phyloP scores from a whole-genome alignment of 2,329 filamentous ascomycete genomes.

The Ophiostoma quercus region DNA sequence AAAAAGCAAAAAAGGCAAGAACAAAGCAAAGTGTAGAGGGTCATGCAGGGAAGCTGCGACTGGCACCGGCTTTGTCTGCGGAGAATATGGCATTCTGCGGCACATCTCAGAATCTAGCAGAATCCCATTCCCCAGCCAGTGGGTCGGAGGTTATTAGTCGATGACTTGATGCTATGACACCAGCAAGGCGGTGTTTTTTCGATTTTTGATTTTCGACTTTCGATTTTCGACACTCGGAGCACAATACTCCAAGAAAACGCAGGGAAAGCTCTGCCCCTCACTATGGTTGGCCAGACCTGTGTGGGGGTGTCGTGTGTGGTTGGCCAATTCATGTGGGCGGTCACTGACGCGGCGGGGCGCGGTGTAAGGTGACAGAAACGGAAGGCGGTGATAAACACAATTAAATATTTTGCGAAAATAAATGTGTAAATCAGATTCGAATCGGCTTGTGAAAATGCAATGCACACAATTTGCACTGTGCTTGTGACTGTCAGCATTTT shows the following conservation, averaged over 20 bases:
- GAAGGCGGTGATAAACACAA: conserved; percentile 14
- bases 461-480: neutral
- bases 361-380: neutral
- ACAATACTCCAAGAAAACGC: neutral
- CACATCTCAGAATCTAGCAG: neutral
- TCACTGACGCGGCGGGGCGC: neutral
- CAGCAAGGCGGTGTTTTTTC: neutral
- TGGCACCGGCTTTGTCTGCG: conserved; percentile 3
- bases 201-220: neutral
- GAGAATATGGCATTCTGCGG: conserved; percentile 9
- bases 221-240: neutral
- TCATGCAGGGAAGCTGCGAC: neutral
- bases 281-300: conserved; percentile 8
- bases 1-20: neutral
- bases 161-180: neutral
- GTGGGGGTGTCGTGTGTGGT: conserved; percentile 17
- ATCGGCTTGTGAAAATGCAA: neutral
- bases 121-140: neutral
- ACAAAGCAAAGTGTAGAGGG: neutral
- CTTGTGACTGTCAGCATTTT: neutral
- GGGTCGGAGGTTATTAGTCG: conserved; percentile 5
- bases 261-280: conserved; percentile 15
- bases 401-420: neutral
- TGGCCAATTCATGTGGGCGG: conserved; percentile 21
- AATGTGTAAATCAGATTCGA: neutral